Evolutionary conservation across 2,329 filamentous ascomycete species (phyloP).

Genomic region (Colletotrichum sp.): DNA sequence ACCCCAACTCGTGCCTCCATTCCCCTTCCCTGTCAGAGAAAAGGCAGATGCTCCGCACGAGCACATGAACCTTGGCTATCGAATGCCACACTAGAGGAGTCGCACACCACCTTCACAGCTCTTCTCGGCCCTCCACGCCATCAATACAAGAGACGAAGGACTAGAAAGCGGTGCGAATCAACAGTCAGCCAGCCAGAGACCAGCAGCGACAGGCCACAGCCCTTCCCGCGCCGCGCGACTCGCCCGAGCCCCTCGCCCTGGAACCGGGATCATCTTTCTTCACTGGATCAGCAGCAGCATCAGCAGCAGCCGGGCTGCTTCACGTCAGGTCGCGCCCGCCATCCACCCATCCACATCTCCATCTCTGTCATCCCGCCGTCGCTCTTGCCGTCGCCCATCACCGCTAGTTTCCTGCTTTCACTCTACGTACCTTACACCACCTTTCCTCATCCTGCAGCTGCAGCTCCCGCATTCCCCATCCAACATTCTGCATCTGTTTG

Average conservation of each 20-base stretch:
- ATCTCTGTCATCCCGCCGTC: not conserved
- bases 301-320: not conserved
- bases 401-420: not conserved
- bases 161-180: not conserved
- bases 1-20: slow-evolving; percentile 10
- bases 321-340: not conserved
- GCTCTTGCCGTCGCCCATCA: not conserved
- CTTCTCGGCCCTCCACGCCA: not conserved
- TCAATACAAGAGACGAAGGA: not conserved
- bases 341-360: not conserved
- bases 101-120: not conserved
- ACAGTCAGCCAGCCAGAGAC: not conserved
- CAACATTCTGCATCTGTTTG: slow-evolving; percentile 3
- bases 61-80: not conserved
- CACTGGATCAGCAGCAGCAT: not conserved
- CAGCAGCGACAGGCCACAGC: not conserved
- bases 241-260: not conserved
- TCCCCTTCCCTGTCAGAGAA: not conserved
- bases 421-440: not conserved
- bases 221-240: slow-evolving; percentile 8
- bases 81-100: not conserved
- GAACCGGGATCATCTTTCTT: not conserved
- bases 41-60: not conserved
- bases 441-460: not conserved
- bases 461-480: slow-evolving; percentile 1